Base-by-base conservation (phyloP, 352 stramenopile genomes). In the Globisporangium solare region DNA sequence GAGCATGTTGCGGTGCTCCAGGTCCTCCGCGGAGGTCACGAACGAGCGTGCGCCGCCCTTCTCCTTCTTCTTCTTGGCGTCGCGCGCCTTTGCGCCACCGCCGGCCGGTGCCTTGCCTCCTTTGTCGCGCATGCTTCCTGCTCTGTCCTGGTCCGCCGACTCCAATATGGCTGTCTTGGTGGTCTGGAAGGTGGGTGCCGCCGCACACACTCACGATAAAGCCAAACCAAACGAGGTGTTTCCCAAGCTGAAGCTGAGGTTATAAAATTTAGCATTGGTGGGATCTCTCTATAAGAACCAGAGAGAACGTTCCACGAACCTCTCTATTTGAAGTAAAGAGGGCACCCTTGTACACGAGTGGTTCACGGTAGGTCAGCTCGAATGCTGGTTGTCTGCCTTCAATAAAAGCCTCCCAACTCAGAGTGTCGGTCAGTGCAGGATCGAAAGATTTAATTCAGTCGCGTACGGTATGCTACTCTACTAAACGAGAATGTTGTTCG, bases 21-120 rank as follows among this genome's bases (percentile, higher is more conserved):
- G 88, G 57, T 95, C 86, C 73, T 95, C 86, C 20, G 83, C 64
- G 24, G 82, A 92, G 55, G 80, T 89, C 58, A 95, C 86, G 58
- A 93, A 91, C 60, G 76, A 90, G 32, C 82, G 82, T 20, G 74
- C 57, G 17, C 70, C 77, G 63, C 83, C 84, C 62, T 92, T 91
- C 61, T 91, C 80, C 47, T 80, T 87, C 61, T 86, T 87, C 61
- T 79, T 81, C 58, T 67, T 62, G 39, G 48, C 41, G 63, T 64
- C 69, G 43, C 75, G 75, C 32, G 54, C 54, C 63, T 85, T 86
- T 21, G 51, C 51, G 43, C 73, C 51, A 41, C 73, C 75, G 58
- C 39, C 66, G 37, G 62, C 74, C 14, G 72, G 59, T 32, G 45
- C 51, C 55, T 80, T 80, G 52, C 68, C 71, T 48, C 76, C 74